A percentile compares a stretch with the other conserved stretches of the same genome.
phyloP scores from a whole-genome alignment of 371 early-diverging fungal species.

The Syncephalastrum contaminatum region DNA sequence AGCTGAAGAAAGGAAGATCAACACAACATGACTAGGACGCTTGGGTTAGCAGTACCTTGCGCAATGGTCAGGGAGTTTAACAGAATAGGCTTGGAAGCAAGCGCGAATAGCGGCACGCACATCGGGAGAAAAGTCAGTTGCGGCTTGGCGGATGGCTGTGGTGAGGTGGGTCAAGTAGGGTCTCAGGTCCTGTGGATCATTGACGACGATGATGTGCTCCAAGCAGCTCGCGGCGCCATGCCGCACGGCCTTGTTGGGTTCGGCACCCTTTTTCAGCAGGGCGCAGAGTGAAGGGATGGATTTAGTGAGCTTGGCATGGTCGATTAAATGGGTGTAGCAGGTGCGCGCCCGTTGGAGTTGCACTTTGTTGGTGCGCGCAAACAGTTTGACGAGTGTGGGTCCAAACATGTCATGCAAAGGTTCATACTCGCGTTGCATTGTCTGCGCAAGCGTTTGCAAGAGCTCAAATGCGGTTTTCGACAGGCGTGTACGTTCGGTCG shows the following conservation, averaged over 20 bases:
- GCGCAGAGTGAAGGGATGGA: conserved; percentile 41
- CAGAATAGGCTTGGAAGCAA: conserved; percentile 43
- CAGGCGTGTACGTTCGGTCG: conserved; percentile 54
- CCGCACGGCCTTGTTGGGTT: conserved; percentile 44
- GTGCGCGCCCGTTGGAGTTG: conserved; percentile 41
- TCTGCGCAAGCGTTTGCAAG: conserved; percentile 39
- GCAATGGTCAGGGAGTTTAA: conserved; percentile 39
- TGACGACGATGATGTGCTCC: conserved; percentile 37
- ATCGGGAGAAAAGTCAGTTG: conserved; percentile 51
- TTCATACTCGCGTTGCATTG: conserved; percentile 49
- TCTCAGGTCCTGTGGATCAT: conserved; percentile 33
- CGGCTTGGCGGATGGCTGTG: conserved; percentile 42
- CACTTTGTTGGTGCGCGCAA: conserved; percentile 61
- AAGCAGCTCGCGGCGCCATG: conserved; percentile 41
- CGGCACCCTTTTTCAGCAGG: conserved; percentile 10
- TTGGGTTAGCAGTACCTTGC: conserved; percentile 13
- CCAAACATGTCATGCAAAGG: conserved; percentile 37
- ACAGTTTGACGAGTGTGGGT: conserved; percentile 46
- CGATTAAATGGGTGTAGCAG: conserved; percentile 40
- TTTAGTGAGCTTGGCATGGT: conserved; percentile 28
- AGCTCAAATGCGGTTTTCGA: conserved; percentile 53
- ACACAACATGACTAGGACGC: too few species aligned
- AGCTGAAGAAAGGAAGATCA: too few species aligned
- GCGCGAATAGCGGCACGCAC: conserved; percentile 44
- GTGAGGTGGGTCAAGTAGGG: conserved; percentile 35